Percentiles rank a stretch among this genome's conserved stretches.
Evolutionary conservation across 192 early-diverging fungal species (phyloP).

Genomic region (Linnemannia exigua): DNA sequence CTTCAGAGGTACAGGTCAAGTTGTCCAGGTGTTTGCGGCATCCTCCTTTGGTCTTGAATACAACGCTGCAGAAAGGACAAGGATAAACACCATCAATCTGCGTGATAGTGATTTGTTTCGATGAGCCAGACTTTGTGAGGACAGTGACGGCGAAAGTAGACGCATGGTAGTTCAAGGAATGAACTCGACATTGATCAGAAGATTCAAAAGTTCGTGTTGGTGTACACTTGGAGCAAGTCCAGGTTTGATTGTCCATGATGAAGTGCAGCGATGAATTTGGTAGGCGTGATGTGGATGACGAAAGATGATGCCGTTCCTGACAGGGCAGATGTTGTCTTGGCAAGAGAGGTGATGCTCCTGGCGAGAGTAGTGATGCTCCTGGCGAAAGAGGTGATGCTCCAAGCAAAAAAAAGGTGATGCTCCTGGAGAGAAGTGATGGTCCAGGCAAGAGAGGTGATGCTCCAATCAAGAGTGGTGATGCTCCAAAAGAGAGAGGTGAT

Average conservation of each 20-base stretch:
- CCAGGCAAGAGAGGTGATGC: too few species aligned
- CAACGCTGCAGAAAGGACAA: conserved; percentile 9
- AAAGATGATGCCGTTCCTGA: conserved; percentile 8
- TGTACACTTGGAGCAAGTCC: conserved; percentile 16
- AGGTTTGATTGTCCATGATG: conserved; percentile 9
- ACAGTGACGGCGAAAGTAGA: conserved; percentile 7
- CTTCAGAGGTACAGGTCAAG: conserved; percentile 11
- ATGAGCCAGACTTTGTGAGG: conserved; percentile 9
- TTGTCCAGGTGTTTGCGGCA: conserved; percentile 25
- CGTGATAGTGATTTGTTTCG: conserved; percentile 22
- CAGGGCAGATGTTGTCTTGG: too few species aligned
- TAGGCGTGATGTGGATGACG: neutral
- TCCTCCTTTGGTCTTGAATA: conserved; percentile 28
- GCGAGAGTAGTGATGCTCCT: too few species aligned
- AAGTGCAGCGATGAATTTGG: neutral
- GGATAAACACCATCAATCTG: conserved; percentile 12
- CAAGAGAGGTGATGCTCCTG: too few species aligned
- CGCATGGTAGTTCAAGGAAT: conserved; percentile 9
- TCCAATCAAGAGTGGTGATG: too few species aligned
- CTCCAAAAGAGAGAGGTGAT: too few species aligned
- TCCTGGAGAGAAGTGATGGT: too few species aligned
- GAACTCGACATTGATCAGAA: conserved; percentile 1
- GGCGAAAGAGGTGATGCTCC: too few species aligned
- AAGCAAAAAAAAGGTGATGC: too few species aligned
- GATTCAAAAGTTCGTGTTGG: conserved; percentile 20